phyloP scores from a whole-genome alignment of 805 yeast species.

The Lipomyces spencermartinsiae region DNA sequence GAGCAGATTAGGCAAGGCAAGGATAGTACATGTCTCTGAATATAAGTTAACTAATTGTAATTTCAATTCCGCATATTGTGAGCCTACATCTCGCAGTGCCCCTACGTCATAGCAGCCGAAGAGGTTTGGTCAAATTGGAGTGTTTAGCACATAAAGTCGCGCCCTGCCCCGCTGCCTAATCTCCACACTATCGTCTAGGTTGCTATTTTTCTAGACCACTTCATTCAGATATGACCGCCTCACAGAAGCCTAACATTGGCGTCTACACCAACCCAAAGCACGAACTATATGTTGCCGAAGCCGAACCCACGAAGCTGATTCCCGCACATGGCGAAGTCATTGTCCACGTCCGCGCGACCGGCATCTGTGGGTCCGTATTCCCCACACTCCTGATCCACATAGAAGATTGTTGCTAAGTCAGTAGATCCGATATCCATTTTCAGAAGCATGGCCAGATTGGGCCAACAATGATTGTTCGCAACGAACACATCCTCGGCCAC shows the following conservation, averaged over 20 bases:
- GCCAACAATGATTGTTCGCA: conserved; percentile 60
- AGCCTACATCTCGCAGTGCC: too few species aligned
- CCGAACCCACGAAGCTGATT: conserved; percentile 28
- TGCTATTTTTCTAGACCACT: neutral
- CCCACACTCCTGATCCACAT: neutral
- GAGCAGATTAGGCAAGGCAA: too few species aligned
- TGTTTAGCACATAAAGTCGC: too few species aligned
- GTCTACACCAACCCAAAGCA: conserved; percentile 36
- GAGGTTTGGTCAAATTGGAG: too few species aligned
- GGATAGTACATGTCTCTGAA: too few species aligned
- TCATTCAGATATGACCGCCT: conserved; percentile 18
- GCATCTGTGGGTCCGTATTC: conserved; percentile 64
- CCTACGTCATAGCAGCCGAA: too few species aligned
- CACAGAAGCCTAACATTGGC: conserved; percentile 30
- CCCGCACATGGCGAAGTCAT: conserved; percentile 55
- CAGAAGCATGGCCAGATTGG: conserved; percentile 69
- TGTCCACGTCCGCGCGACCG: conserved; percentile 67
- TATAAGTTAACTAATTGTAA: too few species aligned
- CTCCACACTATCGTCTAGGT: neutral
- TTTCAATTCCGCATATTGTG: too few species aligned
- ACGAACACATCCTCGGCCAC: conserved; percentile 67
- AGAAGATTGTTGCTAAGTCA: neutral
- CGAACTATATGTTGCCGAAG: conserved; percentile 31
- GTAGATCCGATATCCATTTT: conserved; percentile 66
- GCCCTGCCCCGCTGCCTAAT: too few species aligned